A percentile compares a stretch with the other conserved stretches of the same genome.
Conservation (phyloP, 306 rosid genomes). For the Lotus japonicus region DNA sequence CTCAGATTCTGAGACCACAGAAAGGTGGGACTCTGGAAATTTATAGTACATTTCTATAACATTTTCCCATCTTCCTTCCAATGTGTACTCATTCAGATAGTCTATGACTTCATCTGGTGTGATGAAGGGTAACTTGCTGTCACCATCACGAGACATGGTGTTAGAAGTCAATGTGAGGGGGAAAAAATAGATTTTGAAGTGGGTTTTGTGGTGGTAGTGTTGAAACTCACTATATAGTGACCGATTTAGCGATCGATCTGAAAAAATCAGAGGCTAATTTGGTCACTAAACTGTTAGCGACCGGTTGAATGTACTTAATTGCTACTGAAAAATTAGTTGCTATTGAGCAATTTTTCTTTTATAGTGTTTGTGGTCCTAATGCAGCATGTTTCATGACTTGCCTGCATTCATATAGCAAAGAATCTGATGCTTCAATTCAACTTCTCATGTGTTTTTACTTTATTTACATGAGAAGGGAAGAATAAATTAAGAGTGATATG, state of each 20-base stretch:
- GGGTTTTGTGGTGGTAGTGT: neutral
- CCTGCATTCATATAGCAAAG: neutral
- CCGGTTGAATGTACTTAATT: too few relatives aligned
- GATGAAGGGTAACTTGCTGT: neutral
- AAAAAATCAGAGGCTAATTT: too few relatives aligned
- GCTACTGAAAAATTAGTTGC: too few relatives aligned
- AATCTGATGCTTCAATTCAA: neutral
- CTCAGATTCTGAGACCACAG: neutral
- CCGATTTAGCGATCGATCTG: too few relatives aligned
- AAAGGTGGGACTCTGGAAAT: neutral
- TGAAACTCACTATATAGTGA: too few relatives aligned
- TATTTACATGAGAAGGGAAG: slow-evolving; percentile 14
- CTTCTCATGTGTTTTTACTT: neutral
- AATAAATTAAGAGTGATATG: neutral
- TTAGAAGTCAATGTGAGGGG: neutral
- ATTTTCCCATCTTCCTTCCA: slow-evolving; percentile 18
- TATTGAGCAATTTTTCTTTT: too few relatives aligned
- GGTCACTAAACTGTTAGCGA: neutral
- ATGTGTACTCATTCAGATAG: neutral
- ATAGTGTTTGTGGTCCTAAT: neutral
- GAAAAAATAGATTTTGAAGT: neutral
- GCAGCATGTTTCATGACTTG: neutral
- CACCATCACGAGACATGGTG: neutral
- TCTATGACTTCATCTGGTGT: neutral
- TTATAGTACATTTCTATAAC: neutral